Base-by-base conservation (phyloP, 441 rosid species). In the Corymbia calophylla region DNA sequence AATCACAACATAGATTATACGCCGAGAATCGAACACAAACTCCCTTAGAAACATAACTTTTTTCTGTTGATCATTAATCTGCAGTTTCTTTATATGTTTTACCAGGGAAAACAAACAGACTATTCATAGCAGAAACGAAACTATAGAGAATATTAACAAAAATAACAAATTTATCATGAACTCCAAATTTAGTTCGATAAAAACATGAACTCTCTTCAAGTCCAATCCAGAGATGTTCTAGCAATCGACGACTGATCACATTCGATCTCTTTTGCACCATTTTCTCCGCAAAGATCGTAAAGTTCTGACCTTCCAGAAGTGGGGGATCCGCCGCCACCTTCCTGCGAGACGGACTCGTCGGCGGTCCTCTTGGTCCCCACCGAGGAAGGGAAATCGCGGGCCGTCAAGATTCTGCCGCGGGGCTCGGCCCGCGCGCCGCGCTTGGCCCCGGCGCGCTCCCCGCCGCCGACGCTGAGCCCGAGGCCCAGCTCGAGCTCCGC, bases 391-490 rank as follows among this genome's bases (percentile, higher is more conserved):
- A 97, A 96, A 90, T 96, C 98, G 89, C 95, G 93, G 55, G 99
- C 98, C 32, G 96, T 97, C 80, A 97, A 92, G 93, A 97, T 96
- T 91, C 97, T 94, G 14, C 96, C 97, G 91, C 95, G 73, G 9
- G 73, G 93, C 93, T 95, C 97, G 60, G 94, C 94, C 96, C 96
- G 93, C 88, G 93, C 90, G 49, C 88, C 91, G 39, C 90, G 90
- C 90, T 93, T 94, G 51, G 87, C 62, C 90, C 92, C 93, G 39
- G 92, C 91, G 8, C 88, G 73, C 73, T 66, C 85, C 12, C 94
- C 91, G 60, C 94, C 90, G 21, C 99, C 97, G 13, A 96, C 94
- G 89, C 99, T 93, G 88, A 97, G 93, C 15, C 98, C 96, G 81
- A 97, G 92, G 14, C 96, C 97, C 84, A 96, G 90, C 92, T 97